Percentiles rank a stretch among this genome's conserved stretches.
These are phyloP conservation scores for Phytopythium aichiense DNA, from an alignment of 352 stramenopile genomes.

Conservation along the genomic window DNA sequence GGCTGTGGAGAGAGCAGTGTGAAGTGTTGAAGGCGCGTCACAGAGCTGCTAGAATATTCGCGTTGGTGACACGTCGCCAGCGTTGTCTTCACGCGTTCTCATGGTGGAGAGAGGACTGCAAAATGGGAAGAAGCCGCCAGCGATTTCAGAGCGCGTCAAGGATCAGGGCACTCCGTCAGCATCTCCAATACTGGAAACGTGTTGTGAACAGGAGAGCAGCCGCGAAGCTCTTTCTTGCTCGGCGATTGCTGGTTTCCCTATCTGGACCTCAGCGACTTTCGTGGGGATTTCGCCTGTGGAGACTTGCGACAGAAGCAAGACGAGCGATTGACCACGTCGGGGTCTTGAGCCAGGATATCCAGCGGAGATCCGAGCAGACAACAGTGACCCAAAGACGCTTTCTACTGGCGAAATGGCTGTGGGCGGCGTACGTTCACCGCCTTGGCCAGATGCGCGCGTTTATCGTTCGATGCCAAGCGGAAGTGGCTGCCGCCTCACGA, in stretches of 20 bases:
- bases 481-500: not conserved
- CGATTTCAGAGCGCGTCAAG: not conserved
- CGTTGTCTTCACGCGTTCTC: not conserved
- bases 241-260: not conserved
- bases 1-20: not conserved
- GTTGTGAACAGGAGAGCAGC: not conserved
- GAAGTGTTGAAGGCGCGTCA: not conserved
- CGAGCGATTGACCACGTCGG: not conserved
- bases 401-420: slow-evolving; percentile 38
- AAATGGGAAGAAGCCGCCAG: not conserved
- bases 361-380: not conserved
- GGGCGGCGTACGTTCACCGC: slow-evolving; percentile 38
- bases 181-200: not conserved
- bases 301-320: not conserved
- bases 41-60: not conserved
- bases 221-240: not conserved
- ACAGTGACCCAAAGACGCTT: not conserved
- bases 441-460: slow-evolving; percentile 33
- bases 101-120: not conserved
- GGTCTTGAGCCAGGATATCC: not conserved
- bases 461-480: slow-evolving; percentile 19
- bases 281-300: not conserved
- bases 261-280: not conserved
- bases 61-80: not conserved
- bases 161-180: not conserved